phyloP scores from a whole-genome alignment of 768 basidiomycete species.

The Mycena belliarum region DNA sequence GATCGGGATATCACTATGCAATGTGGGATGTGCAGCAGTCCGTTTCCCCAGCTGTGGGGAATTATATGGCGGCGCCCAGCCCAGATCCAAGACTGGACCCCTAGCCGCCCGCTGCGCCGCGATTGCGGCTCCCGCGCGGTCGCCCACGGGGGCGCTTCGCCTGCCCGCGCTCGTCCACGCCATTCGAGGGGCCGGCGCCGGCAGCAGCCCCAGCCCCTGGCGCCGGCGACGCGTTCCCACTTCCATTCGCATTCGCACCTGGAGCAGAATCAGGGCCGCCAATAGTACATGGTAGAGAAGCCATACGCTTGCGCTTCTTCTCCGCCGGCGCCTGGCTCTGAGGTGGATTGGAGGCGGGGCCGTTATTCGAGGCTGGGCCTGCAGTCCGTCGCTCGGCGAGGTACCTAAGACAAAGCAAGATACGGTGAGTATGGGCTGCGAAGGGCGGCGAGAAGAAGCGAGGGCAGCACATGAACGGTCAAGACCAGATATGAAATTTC shows the following conservation, averaged over 20 bases:
- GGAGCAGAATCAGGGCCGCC: not conserved
- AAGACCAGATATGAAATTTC: not conserved
- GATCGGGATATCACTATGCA: not conserved
- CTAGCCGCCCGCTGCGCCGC: constrained; percentile 11
- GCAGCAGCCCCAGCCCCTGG: not conserved
- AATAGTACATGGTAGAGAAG: not conserved
- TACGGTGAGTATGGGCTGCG: not conserved
- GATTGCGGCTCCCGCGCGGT: constrained; percentile 73
- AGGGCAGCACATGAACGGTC: not conserved
- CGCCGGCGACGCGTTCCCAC: not conserved
- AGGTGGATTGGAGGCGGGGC: not conserved
- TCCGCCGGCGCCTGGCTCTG: not conserved
- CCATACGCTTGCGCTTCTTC: constrained; percentile 17
- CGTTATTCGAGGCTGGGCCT: not conserved
- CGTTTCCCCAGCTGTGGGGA: not conserved
- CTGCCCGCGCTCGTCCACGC: constrained; percentile 23
- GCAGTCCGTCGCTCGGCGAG: constrained; percentile 56
- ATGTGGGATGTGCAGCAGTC: not conserved
- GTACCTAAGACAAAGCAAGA: constrained; percentile 44
- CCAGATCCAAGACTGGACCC: not conserved
- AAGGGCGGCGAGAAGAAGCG: not conserved
- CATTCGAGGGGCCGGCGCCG: constrained; percentile 17
- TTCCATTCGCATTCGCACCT: not conserved
- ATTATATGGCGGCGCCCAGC: not conserved
- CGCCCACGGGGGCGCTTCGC: constrained; percentile 63